A percentile compares a stretch with the other conserved stretches of the same genome.
Conservation (phyloP, 306 rosid species). For the Vigna radiata region DNA sequence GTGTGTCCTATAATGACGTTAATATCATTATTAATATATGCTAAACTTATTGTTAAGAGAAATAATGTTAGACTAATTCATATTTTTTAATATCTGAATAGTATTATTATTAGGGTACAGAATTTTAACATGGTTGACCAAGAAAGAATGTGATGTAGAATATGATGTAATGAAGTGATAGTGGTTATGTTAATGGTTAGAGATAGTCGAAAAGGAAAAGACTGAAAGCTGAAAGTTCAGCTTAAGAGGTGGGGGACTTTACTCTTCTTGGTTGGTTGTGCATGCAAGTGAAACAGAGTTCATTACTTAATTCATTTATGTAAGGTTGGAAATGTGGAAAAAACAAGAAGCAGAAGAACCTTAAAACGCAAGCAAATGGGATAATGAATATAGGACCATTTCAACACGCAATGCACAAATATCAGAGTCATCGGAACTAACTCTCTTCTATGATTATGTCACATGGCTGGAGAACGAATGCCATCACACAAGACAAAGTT, state of each 20-base stretch:
- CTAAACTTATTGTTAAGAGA: not conserved
- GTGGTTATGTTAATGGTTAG: not conserved
- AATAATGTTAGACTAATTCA: not conserved
- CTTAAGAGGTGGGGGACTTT: conserved; percentile 61
- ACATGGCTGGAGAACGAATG: conserved; percentile 25
- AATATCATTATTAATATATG: not conserved
- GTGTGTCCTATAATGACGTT: not conserved
- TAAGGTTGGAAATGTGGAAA: conserved; percentile 51
- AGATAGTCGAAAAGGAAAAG: conserved; percentile 31
- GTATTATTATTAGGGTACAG: too few relatives aligned
- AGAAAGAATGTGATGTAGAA: conserved; percentile 20
- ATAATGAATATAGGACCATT: conserved; percentile 26
- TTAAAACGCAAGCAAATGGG: conserved; percentile 59
- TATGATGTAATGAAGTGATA: conserved; percentile 41
- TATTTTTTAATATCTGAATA: not conserved
- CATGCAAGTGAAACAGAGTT: not conserved
- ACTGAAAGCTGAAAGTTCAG: not conserved
- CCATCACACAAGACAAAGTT: not conserved
- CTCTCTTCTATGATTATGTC: conserved; percentile 40
- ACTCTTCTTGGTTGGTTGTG: not conserved
- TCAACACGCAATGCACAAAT: conserved; percentile 72
- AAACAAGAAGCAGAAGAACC: conserved; percentile 53
- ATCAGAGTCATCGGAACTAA: conserved; percentile 28
- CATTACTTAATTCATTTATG: not conserved
- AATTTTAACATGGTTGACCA: conserved; percentile 6